Base-by-base conservation (phyloP, 2,329 filamentous ascomycete genomes). In the Chaetomiaceae sp. region DNA sequence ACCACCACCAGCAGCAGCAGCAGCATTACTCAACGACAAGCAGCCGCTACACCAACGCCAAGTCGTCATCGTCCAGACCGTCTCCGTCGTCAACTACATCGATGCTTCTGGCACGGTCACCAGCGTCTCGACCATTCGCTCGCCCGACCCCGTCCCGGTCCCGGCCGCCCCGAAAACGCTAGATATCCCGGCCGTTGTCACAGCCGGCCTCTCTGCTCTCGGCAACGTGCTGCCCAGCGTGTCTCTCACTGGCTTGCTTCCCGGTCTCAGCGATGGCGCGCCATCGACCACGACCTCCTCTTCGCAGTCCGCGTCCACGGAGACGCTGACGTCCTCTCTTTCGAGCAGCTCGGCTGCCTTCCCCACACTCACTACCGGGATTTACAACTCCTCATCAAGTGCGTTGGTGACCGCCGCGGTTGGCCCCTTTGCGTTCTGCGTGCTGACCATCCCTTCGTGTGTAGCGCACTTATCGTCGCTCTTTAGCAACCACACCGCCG, bases 21-120 rank as follows among this genome's bases (percentile, higher is more conserved):
- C n/a, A n/a, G n/a, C n/a, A n/a, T n/a, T n/a, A n/a, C n/a, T n/a
- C n/a, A n/a, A n/a, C n/a, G 51, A 54, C 50, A 48, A 58, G 53
- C 51, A 59, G 29, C 5, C 22, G 22, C 53, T 60, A 22, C 55
- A 61, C 22, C 56, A 58, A 48, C 63, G 60, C 49, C 52, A 61
- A 56, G 62, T 66, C 56, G 62, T 75, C 56, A 65, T 80, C 56
- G 65, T 78, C 43, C 69, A 77, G 60, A 79, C 76, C 55, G 63
- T 80, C 52, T 76, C 75, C 20, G 65, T 79, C 59, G 61, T 79
- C 45, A 70, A 78, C 54, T 57, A 74, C 50, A 69, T 78, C 51
- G 73, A 79, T 61, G 62, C 63, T 37, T 58, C 61, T 36, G 76
- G 76, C 50, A 66, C 65, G 22, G 65, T 70, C 39, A 57, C 76